A percentile compares a stretch with the other conserved stretches of the same genome.
phyloP scores from a whole-genome alignment of 2,329 filamentous ascomycete genomes.

The Orbilia ellipsospora region DNA sequence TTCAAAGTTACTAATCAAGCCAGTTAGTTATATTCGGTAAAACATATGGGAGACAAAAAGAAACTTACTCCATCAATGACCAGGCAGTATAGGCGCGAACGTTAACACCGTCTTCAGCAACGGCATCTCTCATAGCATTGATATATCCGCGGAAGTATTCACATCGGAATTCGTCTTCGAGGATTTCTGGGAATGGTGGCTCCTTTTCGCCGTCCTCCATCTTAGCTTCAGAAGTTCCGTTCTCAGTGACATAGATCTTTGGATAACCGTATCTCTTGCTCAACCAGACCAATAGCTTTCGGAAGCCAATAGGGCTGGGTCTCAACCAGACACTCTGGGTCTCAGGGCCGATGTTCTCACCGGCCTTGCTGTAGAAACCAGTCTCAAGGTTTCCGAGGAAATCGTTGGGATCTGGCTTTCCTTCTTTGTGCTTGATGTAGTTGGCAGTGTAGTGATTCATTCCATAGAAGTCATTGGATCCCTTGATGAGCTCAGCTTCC shows the following conservation, averaged over 20 bases:
- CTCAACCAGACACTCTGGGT: constrained; percentile 85
- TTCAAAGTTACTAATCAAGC: constrained; percentile 75
- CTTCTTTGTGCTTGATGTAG: constrained; percentile 79
- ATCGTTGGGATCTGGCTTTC: constrained; percentile 72
- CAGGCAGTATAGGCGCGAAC: constrained; percentile 85
- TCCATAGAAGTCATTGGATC: constrained; percentile 93
- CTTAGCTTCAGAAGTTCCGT: constrained; percentile 80
- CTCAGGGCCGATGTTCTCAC: constrained; percentile 80
- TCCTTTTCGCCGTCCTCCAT: constrained; percentile 74
- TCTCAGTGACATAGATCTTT: constrained; percentile 88
- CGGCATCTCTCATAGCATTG: constrained; percentile 78
- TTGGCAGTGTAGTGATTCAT: constrained; percentile 95
- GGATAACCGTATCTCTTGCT: constrained; percentile 80
- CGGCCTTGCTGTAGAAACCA: constrained; percentile 76
- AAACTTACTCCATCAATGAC: constrained; percentile 80
- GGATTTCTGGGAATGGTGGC: constrained; percentile 74
- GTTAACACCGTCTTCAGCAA: constrained; percentile 77
- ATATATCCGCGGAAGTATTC: constrained; percentile 84
- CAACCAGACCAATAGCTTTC: constrained; percentile 79
- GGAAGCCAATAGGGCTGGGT: constrained; percentile 79
- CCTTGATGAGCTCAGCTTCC: constrained; percentile 78
- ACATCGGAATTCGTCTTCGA: constrained; percentile 83
- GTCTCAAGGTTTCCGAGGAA: constrained; percentile 80
- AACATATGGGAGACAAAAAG: not conserved
- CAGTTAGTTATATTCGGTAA: constrained; percentile 31